Percentiles rank a stretch among this genome's conserved stretches.
These are phyloP conservation scores for Puccinia polysora DNA, from an alignment of 1,284 basidiomycete species.

Conservation along the genomic window DNA sequence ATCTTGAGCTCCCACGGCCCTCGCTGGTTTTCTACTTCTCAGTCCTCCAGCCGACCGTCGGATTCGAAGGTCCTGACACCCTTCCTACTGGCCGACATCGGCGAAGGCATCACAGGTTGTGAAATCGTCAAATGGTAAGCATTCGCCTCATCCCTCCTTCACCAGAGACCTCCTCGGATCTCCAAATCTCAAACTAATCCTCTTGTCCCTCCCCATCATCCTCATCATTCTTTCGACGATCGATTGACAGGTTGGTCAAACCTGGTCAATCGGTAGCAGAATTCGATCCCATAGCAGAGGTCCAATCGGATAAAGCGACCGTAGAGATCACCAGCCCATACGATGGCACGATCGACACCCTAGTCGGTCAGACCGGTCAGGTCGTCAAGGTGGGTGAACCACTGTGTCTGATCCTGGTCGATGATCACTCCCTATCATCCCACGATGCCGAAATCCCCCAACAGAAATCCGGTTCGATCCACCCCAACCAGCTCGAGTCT, in stretches of 20 bases:
- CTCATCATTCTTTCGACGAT: no score
- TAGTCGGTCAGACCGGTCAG: conserved; percentile 75
- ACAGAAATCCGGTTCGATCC: background rate
- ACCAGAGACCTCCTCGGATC: no score
- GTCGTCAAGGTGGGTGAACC: conserved; percentile 79
- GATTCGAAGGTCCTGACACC: no score
- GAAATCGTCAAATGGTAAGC: conserved; percentile 51
- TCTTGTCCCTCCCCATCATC: conserved; percentile 20
- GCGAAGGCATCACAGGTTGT: conserved; percentile 64
- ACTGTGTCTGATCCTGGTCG: conserved; percentile 76
- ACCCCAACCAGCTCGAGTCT: background rate
- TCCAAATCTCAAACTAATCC: no score
- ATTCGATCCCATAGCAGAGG: conserved; percentile 85
- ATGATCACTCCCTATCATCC: conserved; percentile 57
- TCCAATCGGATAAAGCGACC: conserved; percentile 88
- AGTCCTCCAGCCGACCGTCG: no score
- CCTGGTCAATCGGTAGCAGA: conserved; percentile 62
- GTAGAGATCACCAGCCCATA: conserved; percentile 89
- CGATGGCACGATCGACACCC: conserved; percentile 68
- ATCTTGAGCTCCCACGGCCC: no score
- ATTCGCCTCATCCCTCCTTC: background rate
- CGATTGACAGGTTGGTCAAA: conserved; percentile 63
- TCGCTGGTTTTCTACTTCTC: no score
- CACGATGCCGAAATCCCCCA: background rate
- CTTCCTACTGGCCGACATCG: conserved; percentile 92